Evolutionary conservation across 169 alveolate genomes (phyloP).

Genomic region (Eimeria praecox): DNA sequence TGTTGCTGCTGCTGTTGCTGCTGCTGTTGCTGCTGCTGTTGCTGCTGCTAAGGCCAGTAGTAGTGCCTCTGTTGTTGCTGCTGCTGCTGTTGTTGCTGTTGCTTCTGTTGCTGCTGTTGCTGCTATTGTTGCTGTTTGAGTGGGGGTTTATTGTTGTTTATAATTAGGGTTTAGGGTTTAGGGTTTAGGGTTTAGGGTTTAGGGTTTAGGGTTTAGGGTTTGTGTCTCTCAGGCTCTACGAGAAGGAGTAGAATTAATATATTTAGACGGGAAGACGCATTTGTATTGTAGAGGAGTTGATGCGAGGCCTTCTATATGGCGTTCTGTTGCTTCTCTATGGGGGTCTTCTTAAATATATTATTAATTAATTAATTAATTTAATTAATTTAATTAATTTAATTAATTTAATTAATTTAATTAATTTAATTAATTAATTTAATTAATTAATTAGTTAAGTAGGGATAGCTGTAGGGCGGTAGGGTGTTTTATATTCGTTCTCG

Average conservation of each 20-base stretch:
- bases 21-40: background rate
- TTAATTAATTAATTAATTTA: too few relatives aligned
- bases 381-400: too few relatives aligned
- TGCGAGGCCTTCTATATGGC: background rate
- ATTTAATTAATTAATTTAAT: too few relatives aligned
- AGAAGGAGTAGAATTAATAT: background rate
- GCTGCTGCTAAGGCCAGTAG: background rate
- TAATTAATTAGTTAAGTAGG: too few relatives aligned
- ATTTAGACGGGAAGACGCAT: conserved; percentile 17
- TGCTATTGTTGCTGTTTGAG: background rate
- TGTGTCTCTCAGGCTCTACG: background rate
- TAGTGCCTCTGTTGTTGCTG: background rate
- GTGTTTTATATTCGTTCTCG: too few relatives aligned
- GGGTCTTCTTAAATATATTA: too few relatives aligned
- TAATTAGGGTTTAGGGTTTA: conserved; percentile 18
- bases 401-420: too few relatives aligned
- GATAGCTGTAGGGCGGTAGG: too few relatives aligned
- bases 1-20: too few relatives aligned
- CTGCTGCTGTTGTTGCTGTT: background rate
- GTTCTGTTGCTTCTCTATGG: background rate
- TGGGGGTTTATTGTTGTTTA: background rate
- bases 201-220: conserved; percentile 24
- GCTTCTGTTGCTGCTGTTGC: background rate
- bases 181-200: background rate
- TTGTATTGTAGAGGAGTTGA: conserved; percentile 24